Conservation (phyloP, 345 rosid species). For the Psidium friedrichsthalianum region DNA sequence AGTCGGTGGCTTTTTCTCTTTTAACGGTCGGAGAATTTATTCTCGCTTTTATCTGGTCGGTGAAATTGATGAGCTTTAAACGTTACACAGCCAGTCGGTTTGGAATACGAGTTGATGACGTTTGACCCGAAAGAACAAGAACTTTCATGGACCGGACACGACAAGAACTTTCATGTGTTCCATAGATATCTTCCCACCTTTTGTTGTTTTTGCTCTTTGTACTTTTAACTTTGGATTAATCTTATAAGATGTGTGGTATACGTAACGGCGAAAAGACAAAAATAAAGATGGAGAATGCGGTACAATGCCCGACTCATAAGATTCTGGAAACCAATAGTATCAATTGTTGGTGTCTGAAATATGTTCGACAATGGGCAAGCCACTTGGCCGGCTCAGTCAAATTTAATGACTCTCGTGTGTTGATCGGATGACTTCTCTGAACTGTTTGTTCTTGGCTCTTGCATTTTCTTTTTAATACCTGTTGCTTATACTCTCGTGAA, state of each 20-base stretch:
- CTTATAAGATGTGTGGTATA: background rate
- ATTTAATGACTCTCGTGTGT: background rate
- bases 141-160: background rate
- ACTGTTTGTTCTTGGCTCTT: background rate
- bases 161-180: background rate
- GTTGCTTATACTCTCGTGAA: background rate
- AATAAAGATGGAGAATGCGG: background rate
- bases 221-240: background rate
- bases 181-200: background rate
- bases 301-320: background rate
- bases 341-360: background rate
- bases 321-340: background rate
- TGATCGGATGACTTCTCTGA: background rate
- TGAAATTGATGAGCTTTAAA: background rate
- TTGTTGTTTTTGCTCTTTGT: background rate
- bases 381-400: background rate
- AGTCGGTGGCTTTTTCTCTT: background rate
- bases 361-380: background rate
- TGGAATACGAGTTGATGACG: background rate
- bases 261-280: background rate
- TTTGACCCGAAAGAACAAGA: background rate
- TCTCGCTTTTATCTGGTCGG: background rate
- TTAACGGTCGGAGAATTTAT: background rate
- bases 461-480: background rate
- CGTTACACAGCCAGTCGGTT: background rate